Percentiles rank a stretch among this genome's conserved stretches.
These are phyloP conservation scores for Myriosclerotinia curreyana DNA, from an alignment of 2,329 filamentous ascomycete genomes.

Conservation along the genomic window DNA sequence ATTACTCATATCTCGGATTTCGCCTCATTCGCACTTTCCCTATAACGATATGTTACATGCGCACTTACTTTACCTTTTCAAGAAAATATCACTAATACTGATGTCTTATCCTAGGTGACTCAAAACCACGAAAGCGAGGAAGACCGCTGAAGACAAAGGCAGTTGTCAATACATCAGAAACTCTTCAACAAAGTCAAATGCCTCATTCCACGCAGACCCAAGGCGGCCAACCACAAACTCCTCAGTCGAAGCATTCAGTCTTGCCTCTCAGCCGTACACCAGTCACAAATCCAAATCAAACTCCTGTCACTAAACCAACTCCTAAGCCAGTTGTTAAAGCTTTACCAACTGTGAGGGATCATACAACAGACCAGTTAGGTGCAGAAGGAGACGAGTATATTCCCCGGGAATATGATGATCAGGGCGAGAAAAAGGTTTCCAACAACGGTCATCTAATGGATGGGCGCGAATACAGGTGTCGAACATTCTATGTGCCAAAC, in stretches of 20 bases:
- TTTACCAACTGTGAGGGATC: conserved; percentile 89
- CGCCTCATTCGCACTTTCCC: conserved; percentile 27
- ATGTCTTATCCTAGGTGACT: conserved; percentile 42
- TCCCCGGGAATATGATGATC: conserved; percentile 87
- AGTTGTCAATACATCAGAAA: conserved; percentile 53
- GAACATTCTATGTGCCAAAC: conserved; percentile 89
- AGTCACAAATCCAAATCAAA: conserved; percentile 45
- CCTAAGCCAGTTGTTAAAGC: conserved; percentile 88
- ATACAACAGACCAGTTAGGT: conserved; percentile 93
- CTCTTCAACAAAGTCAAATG: conserved; percentile 48
- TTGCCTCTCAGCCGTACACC: conserved; percentile 36
- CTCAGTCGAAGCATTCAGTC: conserved; percentile 45
- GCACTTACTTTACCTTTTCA: conserved; percentile 25
- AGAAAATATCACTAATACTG: conserved; percentile 28
- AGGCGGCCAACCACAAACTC: conserved; percentile 52
- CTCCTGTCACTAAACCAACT: conserved; percentile 72
- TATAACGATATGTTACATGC: conserved; percentile 35
- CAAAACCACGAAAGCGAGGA: conserved; percentile 43
- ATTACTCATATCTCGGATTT: conserved; percentile 21
- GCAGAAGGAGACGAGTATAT: conserved; percentile 90
- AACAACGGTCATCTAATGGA: conserved; percentile 77
- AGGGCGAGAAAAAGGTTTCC: conserved; percentile 91
- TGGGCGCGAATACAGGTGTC: conserved; percentile 82
- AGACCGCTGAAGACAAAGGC: conserved; percentile 40
- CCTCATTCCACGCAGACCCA: conserved; percentile 43